A percentile compares a stretch with the other conserved stretches of the same genome.
Evolutionary conservation across 805 yeast genomes (phyloP).

Genomic region (Yarrowia deformans): DNA sequence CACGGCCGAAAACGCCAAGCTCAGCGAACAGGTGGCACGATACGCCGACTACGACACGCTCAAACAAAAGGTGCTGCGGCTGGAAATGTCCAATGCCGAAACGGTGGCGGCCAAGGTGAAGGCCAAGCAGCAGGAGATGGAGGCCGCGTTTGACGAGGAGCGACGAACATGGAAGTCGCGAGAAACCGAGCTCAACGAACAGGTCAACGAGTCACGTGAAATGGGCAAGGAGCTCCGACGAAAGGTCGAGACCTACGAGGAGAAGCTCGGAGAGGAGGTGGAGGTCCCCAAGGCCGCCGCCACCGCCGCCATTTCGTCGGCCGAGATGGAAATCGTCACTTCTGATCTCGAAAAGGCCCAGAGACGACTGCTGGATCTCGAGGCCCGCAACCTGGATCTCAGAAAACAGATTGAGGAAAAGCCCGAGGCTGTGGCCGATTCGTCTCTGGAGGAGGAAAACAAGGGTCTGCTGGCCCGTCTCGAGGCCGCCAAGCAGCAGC

Average conservation of each 20-base stretch:
- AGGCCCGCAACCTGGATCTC: conserved; percentile 77
- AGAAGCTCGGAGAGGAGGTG: conserved; percentile 52
- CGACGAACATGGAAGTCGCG: conserved; percentile 70
- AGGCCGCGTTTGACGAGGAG: conserved; percentile 73
- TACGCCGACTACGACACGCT: conserved; percentile 82
- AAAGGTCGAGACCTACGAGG: conserved; percentile 67
- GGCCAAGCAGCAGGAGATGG: conserved; percentile 78
- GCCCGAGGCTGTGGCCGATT: conserved; percentile 41
- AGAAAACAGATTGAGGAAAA: conserved; percentile 66
- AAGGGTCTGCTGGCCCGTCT: conserved; percentile 65
- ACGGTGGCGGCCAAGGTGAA: conserved; percentile 60
- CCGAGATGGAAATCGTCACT: conserved; percentile 67
- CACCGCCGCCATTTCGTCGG: conserved; percentile 42
- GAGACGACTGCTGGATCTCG: conserved; percentile 70
- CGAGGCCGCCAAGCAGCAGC: conserved; percentile 55
- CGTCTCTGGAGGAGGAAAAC: conserved; percentile 60
- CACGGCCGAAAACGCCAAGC: conserved; percentile 57
- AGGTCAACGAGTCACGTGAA: conserved; percentile 59
- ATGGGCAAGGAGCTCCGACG: conserved; percentile 71
- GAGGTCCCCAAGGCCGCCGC: conserved; percentile 5
- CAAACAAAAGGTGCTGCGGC: conserved; percentile 64
- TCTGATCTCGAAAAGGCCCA: conserved; percentile 79
- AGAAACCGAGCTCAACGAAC: conserved; percentile 60
- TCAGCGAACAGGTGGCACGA: conserved; percentile 62
- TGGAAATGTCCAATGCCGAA: conserved; percentile 68